Evolutionary conservation across 345 rosid genomes (phyloP).

Genomic region (Linum usitatissimum): DNA sequence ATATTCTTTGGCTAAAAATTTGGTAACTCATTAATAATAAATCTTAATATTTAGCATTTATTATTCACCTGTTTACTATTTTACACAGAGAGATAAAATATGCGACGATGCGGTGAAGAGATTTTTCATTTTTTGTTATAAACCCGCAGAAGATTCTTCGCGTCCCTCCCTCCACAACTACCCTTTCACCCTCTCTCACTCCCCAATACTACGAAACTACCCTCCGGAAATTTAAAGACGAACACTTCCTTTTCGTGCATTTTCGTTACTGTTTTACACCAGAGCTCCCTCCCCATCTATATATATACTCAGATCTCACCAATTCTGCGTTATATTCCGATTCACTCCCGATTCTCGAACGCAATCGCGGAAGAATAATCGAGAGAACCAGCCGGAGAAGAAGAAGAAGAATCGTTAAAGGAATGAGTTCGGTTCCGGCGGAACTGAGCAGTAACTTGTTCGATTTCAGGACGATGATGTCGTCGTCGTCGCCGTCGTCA

Average conservation of each 20-base stretch:
- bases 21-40: no score
- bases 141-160: not conserved
- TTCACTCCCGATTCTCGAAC: not conserved
- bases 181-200: not conserved
- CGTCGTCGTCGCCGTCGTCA: not conserved
- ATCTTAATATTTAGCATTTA: no score
- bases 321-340: not conserved
- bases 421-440: slow-evolving; percentile 47
- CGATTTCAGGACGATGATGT: slow-evolving; percentile 30
- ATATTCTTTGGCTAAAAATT: no score
- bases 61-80: no score
- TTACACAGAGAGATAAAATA: no score
- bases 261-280: not conserved
- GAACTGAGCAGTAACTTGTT: slow-evolving; percentile 44
- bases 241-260: not conserved
- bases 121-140: not conserved
- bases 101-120: not conserved
- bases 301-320: not conserved
- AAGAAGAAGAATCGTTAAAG: not conserved
- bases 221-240: not conserved
- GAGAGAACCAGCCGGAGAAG: not conserved
- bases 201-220: not conserved
- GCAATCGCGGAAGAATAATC: not conserved
- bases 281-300: not conserved
- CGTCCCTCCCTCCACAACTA: not conserved